Percentiles rank a stretch among this genome's conserved stretches.
These are phyloP conservation scores for Fonsecaea erecta DNA, from an alignment of 2,329 filamentous ascomycete species.

Conservation along the genomic window DNA sequence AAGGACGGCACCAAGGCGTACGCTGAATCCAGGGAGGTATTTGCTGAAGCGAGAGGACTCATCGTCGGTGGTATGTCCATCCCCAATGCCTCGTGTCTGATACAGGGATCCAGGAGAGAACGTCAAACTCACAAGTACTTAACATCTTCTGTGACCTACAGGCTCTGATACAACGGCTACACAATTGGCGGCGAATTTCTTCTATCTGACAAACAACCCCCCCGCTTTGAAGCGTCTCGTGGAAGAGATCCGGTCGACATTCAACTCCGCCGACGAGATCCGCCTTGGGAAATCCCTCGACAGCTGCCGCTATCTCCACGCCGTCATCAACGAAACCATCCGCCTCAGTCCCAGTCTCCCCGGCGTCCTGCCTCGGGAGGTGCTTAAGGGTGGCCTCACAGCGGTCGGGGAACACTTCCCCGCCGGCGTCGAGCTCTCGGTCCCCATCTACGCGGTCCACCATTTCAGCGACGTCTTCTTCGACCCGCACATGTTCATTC, in stretches of 20 bases:
- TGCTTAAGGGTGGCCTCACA: conserved; percentile 39
- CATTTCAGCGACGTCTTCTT: conserved; percentile 43
- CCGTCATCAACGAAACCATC: conserved; percentile 50
- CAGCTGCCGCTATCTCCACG: conserved; percentile 47
- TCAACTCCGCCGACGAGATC: conserved; percentile 45
- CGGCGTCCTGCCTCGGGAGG: conserved; percentile 40
- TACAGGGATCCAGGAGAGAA: background rate
- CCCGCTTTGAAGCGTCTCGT: conserved; percentile 39
- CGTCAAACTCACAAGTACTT: background rate
- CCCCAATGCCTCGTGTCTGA: background rate
- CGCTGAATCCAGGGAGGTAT: conserved; percentile 4
- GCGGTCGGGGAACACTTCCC: conserved; percentile 41
- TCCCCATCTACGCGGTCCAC: conserved; percentile 43
- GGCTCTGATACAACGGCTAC: conserved; percentile 36
- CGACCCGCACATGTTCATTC: conserved; percentile 31
- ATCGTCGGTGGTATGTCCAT: conserved; percentile 11
- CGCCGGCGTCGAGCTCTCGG: conserved; percentile 42
- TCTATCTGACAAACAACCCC: conserved; percentile 47
- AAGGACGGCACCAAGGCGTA: conserved; percentile 12
- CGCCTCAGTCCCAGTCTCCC: conserved; percentile 44
- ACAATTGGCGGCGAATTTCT: conserved; percentile 39
- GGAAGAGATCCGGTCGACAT: conserved; percentile 43
- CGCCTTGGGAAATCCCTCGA: conserved; percentile 43
- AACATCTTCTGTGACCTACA: background rate
- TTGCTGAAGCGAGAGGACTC: conserved; percentile 6